Percentiles rank a stretch among this genome's conserved stretches.
phyloP scores from a whole-genome alignment of 1,284 basidiomycete species.

The Pseudozyma pruni region DNA sequence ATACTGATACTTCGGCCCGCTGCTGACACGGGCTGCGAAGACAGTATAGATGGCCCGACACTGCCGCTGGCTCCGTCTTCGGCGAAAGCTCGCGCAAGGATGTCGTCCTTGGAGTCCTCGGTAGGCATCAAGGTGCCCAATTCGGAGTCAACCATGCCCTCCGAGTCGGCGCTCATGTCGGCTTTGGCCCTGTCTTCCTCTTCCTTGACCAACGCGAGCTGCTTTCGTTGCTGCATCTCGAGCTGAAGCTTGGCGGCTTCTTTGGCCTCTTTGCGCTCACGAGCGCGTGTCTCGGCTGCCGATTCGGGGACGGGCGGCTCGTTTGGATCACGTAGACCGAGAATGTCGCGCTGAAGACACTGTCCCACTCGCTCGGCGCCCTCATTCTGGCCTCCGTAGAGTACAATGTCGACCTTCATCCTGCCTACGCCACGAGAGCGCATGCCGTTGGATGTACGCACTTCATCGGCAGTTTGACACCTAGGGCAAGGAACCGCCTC shows the following conservation, averaged over 20 bases:
- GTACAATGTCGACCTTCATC: conserved; percentile 85
- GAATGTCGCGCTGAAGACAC: conserved; percentile 64
- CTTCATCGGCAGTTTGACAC: conserved; percentile 77
- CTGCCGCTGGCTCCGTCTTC: conserved; percentile 25
- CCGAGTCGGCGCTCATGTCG: conserved; percentile 35
- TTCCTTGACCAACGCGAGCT: conserved; percentile 7
- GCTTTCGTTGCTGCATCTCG: conserved; percentile 14
- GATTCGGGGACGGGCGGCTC: conserved; percentile 64
- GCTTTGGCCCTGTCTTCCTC: conserved; percentile 5
- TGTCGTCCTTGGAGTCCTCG: conserved; percentile 38
- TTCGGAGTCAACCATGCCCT: conserved; percentile 27
- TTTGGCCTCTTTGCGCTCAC: conserved; percentile 47
- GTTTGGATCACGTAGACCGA: conserved; percentile 63
- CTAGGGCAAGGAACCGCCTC: conserved; percentile 81
- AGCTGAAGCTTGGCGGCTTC: conserved; percentile 22
- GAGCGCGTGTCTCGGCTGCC: conserved; percentile 46
- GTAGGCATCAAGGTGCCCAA: conserved; percentile 12
- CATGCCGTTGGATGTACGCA: conserved; percentile 80
- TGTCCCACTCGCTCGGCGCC: conserved; percentile 78
- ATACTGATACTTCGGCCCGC: conserved; percentile 26
- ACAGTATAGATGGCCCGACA: conserved; percentile 1
- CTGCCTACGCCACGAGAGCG: conserved; percentile 82
- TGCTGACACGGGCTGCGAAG: conserved; percentile 12
- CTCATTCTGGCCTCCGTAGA: conserved; percentile 92
- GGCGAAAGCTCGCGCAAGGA: conserved; percentile 46